Evolutionary conservation across 164 flowering plant genomes (phyloP).

Genomic region (Protea cynaroides): DNA sequence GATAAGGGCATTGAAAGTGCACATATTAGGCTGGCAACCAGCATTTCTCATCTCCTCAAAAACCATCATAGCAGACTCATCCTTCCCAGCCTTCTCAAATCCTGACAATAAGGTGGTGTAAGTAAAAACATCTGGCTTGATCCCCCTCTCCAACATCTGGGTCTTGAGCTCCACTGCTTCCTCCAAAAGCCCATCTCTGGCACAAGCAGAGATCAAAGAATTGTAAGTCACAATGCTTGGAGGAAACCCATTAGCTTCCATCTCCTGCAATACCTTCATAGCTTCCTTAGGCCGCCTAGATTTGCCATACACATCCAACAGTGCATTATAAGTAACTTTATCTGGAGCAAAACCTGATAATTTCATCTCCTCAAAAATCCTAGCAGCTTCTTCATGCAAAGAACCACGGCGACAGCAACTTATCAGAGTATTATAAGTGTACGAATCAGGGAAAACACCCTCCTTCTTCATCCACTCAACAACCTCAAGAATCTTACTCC

Average conservation of each 20-base stretch:
- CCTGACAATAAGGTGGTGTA: slow-evolving; percentile 89
- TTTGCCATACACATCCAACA: slow-evolving; percentile 92
- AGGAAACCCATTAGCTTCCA: slow-evolving; percentile 62
- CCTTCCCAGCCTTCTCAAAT: slow-evolving; percentile 86
- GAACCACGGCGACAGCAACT: slow-evolving; percentile 79
- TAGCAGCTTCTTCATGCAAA: slow-evolving; percentile 71
- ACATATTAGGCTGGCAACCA: slow-evolving; percentile 81
- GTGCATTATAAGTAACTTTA: slow-evolving; percentile 85
- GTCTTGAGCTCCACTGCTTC: slow-evolving; percentile 69
- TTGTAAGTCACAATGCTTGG: slow-evolving; percentile 84
- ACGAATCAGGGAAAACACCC: slow-evolving; percentile 69
- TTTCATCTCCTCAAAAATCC: slow-evolving; percentile 76
- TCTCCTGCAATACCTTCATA: slow-evolving; percentile 61
- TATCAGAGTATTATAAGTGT: slow-evolving; percentile 84
- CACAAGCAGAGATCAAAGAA: slow-evolving; percentile 78
- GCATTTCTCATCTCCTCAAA: slow-evolving; percentile 73
- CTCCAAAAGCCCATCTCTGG: slow-evolving; percentile 69
- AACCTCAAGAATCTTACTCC: slow-evolving; percentile 53
- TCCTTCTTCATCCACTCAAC: slow-evolving; percentile 65
- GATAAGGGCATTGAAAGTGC: slow-evolving; percentile 85
- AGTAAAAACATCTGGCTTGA: slow-evolving; percentile 81
- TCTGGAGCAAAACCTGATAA: slow-evolving; percentile 61
- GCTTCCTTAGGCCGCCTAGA: slow-evolving; percentile 74
- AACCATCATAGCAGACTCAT: slow-evolving; percentile 61
- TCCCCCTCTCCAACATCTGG: slow-evolving; percentile 63